Percentiles rank a stretch among this genome's conserved stretches.
These are phyloP conservation scores for Acanthamoeba castellanii DNA, from an alignment of 208 protist genomes.

Conservation along the genomic window DNA sequence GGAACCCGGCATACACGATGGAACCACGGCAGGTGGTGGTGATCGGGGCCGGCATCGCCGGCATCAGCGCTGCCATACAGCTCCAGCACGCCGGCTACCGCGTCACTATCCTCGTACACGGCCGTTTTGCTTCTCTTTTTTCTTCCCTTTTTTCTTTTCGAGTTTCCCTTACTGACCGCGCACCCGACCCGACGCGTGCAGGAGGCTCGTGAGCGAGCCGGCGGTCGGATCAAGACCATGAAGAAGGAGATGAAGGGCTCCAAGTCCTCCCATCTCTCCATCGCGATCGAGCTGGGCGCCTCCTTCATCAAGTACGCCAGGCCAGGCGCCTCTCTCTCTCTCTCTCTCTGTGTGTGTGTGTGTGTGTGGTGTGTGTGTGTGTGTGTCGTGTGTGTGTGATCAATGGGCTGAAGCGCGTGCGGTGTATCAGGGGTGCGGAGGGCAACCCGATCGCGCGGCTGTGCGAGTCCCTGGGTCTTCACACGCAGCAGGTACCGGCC, in stretches of 20 bases:
- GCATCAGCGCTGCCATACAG: constrained; percentile 62
- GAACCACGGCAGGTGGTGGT: constrained; percentile 50
- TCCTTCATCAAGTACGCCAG: neutral
- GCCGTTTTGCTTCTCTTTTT: neutral
- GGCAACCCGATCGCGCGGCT: constrained; percentile 8
- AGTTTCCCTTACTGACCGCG: too few species aligned
- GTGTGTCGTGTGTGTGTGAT: too few species aligned
- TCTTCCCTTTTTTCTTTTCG: too few species aligned
- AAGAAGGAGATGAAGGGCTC: constrained; percentile 51
- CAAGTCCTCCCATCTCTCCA: constrained; percentile 34
- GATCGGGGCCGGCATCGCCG: constrained; percentile 75
- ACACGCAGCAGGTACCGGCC: neutral
- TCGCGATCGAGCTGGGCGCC: neutral
- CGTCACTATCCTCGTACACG: constrained; percentile 61
- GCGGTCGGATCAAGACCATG: constrained; percentile 17
- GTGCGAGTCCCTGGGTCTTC: neutral
- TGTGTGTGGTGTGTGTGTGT: neutral
- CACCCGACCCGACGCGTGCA: neutral
- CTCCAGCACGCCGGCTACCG: constrained; percentile 20
- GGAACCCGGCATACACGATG: neutral
- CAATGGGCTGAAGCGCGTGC: too few species aligned
- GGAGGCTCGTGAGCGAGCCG: constrained; percentile 9
- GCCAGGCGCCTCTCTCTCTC: neutral
- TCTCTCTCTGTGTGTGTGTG: neutral
- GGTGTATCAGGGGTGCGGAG: neutral